Evolutionary conservation across 768 basidiomycete species (phyloP).

Genomic region (Psilocybe tampanensis): DNA sequence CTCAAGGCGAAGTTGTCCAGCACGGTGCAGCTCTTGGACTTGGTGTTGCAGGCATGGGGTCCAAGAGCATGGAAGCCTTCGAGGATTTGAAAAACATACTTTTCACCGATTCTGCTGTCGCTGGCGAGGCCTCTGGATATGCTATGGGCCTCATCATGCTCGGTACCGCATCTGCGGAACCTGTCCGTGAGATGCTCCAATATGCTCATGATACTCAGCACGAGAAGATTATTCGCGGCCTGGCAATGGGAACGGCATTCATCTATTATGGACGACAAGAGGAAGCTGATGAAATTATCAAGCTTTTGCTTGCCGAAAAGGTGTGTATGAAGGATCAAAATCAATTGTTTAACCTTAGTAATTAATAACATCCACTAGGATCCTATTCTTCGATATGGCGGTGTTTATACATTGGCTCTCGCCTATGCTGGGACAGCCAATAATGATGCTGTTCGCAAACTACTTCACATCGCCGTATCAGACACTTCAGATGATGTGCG

Average conservation of each 20-base stretch:
- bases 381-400: slow-evolving; percentile 95
- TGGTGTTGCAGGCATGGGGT: slow-evolving; percentile 96
- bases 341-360: background rate
- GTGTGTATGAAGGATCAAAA: slow-evolving; percentile 40
- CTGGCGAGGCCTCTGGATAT: slow-evolving; percentile 94
- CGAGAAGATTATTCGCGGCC: slow-evolving; percentile 97
- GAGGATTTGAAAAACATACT: slow-evolving; percentile 89
- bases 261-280: slow-evolving; percentile 93
- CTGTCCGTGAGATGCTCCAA: slow-evolving; percentile 91
- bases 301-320: slow-evolving; percentile 81
- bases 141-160: slow-evolving; percentile 99
- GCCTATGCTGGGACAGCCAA: slow-evolving; percentile 97
- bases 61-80: slow-evolving; percentile 85
- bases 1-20: slow-evolving; percentile 86
- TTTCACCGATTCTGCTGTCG: slow-evolving; percentile 93
- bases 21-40: slow-evolving; percentile 97
- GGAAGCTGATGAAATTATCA: slow-evolving; percentile 85
- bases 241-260: slow-evolving; percentile 91
- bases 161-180: slow-evolving; percentile 81
- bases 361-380: slow-evolving; percentile 56
- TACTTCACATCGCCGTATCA: slow-evolving; percentile 96
- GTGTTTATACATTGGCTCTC: slow-evolving; percentile 93
- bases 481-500: slow-evolving; percentile 98
- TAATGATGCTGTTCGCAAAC: slow-evolving; percentile 88
- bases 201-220: slow-evolving; percentile 98